Evolutionary conservation across 2,329 filamentous ascomycete genomes (phyloP), one percentile per base, ranked within the genome.

Genomic region (Cylindrodendrum hubeiense): DNA sequence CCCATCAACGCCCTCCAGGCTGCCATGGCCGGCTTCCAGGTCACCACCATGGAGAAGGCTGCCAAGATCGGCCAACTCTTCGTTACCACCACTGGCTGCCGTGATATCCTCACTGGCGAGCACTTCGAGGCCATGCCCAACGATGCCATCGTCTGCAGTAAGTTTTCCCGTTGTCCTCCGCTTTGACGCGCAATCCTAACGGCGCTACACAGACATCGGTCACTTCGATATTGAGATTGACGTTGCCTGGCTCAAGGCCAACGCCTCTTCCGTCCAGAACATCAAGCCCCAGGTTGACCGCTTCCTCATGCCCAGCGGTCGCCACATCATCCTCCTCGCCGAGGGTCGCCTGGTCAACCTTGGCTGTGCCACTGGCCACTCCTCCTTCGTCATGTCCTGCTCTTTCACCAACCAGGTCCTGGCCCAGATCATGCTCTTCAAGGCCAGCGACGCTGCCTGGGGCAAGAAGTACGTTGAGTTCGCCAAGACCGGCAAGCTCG

Each of bases 341-440:
- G 96, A 98, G 88, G 96, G 96, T 76, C 95, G 96, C 88, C 93
- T 99, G 73, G 96, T 99, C 87, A 99, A 99, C 92, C 89, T 99
- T 77, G 96, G 96, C 84, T 99, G 96, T 85, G 96, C 96, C 81
- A 99, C 96, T 71, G 96, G 96, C 75, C 96, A 99, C 92, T 97
- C 95, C 75, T 98, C 95, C 57, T 99, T 99, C 85, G 96, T 99
- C 75, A 98, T 99, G 96, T 98, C 95, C 77, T 99, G 96, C 92
- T 98, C 95, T 71, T 99, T 99, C 92, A 97, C 95, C 90, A 99
- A 99, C 92, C 96, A 99, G 90, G 96, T 98, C 78, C 93, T 99
- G 82, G 96, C 96, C 75, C 96, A 99, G 89, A 98, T 99, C 86
- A 92, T 97, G 87, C 87, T 99, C 79, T 99, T 85, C 93, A 98